Evolutionary conservation across 2,329 filamentous ascomycete species (phyloP).

Genomic region (Fusarium xylarioides): DNA sequence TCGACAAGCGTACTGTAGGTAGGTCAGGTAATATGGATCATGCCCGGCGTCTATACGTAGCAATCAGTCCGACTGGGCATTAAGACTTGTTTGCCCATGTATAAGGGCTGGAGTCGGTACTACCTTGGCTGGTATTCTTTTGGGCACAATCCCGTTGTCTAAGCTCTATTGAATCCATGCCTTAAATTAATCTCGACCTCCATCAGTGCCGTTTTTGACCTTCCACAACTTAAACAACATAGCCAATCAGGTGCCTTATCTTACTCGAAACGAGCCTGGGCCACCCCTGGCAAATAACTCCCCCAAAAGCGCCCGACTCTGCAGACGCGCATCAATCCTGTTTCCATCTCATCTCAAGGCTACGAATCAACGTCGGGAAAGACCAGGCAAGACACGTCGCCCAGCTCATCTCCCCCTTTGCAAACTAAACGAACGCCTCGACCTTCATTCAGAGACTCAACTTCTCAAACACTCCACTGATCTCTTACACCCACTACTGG

Average conservation of each 20-base stretch:
- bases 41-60: neutral
- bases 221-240: constrained; percentile 6
- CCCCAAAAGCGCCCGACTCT: constrained; percentile 1
- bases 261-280: constrained; percentile 29
- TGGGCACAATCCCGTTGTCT: constrained; percentile 1
- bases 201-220: constrained; percentile 18
- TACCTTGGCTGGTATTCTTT: neutral
- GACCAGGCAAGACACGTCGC: constrained; percentile 8
- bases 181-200: constrained; percentile 22
- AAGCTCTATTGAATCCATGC: constrained; percentile 9
- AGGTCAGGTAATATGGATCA: neutral
- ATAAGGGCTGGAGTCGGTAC: neutral
- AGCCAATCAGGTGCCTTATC: constrained; percentile 27
- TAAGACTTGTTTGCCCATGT: neutral
- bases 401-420: constrained; percentile 32
- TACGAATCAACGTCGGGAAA: constrained; percentile 15
- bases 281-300: constrained; percentile 14
- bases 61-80: neutral
- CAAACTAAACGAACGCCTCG: constrained; percentile 22
- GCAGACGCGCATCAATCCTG: constrained; percentile 30
- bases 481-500: constrained; percentile 34
- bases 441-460: constrained; percentile 2
- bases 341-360: constrained; percentile 28
- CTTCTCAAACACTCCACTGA: constrained; percentile 18
- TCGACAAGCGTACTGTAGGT: neutral